Conservation (phyloP, 106 monocot species). For the Agapanthus africanus region DNA sequence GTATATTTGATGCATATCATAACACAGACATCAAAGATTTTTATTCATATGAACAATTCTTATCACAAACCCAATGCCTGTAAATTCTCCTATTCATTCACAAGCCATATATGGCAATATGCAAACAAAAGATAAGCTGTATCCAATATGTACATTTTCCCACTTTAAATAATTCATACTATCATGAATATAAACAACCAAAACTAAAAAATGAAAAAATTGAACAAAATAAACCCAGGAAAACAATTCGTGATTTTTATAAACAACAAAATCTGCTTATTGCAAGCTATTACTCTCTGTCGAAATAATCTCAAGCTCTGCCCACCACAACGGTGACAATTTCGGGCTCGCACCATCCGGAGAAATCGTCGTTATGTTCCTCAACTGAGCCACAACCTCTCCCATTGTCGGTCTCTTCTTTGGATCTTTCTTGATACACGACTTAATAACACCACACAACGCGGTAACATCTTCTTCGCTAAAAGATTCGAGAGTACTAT, state of each 20-base stretch:
- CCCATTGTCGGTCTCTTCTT: constrained; percentile 37
- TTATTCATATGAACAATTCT: no score
- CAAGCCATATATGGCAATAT: neutral
- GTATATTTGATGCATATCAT: neutral
- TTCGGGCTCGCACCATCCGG: constrained; percentile 55
- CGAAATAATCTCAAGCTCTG: constrained; percentile 67
- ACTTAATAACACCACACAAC: constrained; percentile 34
- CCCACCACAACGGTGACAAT: constrained; percentile 81
- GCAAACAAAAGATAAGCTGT: neutral
- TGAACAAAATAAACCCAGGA: no score
- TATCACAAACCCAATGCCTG: neutral
- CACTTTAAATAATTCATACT: neutral
- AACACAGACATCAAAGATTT: neutral
- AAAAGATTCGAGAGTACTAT: constrained; percentile 30
- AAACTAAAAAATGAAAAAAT: neutral
- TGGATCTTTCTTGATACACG: constrained; percentile 32
- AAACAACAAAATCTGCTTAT: no score
- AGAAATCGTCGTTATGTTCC: constrained; percentile 32
- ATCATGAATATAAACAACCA: neutral
- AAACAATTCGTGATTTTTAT: no score
- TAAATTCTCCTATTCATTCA: neutral
- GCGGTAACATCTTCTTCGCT: constrained; percentile 29
- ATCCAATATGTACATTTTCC: constrained; percentile 6
- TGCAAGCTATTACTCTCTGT: constrained; percentile 12
- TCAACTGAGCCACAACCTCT: constrained; percentile 35